A percentile compares a stretch with the other conserved stretches of the same genome.
Evolutionary conservation across 2,329 filamentous ascomycete genomes (phyloP).

Genomic region (Exophiala aquamarina): DNA sequence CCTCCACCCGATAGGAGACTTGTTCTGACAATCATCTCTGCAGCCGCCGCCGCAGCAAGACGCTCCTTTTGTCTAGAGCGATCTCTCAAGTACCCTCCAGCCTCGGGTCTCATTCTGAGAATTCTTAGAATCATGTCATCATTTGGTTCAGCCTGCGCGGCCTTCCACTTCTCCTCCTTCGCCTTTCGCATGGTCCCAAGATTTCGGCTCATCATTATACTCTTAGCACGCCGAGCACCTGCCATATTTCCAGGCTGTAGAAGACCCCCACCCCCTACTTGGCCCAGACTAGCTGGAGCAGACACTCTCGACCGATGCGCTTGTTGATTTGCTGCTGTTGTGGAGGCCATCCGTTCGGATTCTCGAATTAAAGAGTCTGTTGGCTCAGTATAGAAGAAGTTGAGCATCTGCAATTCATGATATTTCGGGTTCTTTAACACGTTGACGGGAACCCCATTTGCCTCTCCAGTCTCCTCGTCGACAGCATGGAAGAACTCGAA

Average conservation of each 20-base stretch:
- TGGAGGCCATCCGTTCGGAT: slow-evolving; percentile 93
- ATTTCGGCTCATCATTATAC: slow-evolving; percentile 92
- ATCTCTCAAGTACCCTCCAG: slow-evolving; percentile 81
- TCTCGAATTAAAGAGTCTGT: slow-evolving; percentile 89
- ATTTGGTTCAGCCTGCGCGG: slow-evolving; percentile 92
- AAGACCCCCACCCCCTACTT: slow-evolving; percentile 47
- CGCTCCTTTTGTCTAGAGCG: slow-evolving; percentile 91
- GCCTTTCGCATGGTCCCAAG: slow-evolving; percentile 93
- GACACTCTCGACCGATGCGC: slow-evolving; percentile 66
- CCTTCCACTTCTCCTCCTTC: slow-evolving; percentile 93
- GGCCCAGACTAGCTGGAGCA: slow-evolving; percentile 57
- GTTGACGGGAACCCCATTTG: slow-evolving; percentile 83
- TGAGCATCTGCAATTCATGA: slow-evolving; percentile 91
- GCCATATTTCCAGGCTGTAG: slow-evolving; percentile 50
- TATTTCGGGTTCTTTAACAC: slow-evolving; percentile 97
- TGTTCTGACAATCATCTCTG: slow-evolving; percentile 91
- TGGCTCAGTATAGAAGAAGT: slow-evolving; percentile 97
- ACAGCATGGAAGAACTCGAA: slow-evolving; percentile 94
- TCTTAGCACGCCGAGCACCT: slow-evolving; percentile 57
- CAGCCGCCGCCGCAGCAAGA: slow-evolving; percentile 83
- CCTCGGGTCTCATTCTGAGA: slow-evolving; percentile 90
- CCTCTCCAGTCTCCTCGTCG: slow-evolving; percentile 79
- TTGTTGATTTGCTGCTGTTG: slow-evolving; percentile 76
- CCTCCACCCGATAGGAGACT: slow-evolving; percentile 67
- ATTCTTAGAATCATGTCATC: slow-evolving; percentile 98